phyloP scores from a whole-genome alignment of 352 stramenopile genomes.

The Phytophthora chlamydospora region DNA sequence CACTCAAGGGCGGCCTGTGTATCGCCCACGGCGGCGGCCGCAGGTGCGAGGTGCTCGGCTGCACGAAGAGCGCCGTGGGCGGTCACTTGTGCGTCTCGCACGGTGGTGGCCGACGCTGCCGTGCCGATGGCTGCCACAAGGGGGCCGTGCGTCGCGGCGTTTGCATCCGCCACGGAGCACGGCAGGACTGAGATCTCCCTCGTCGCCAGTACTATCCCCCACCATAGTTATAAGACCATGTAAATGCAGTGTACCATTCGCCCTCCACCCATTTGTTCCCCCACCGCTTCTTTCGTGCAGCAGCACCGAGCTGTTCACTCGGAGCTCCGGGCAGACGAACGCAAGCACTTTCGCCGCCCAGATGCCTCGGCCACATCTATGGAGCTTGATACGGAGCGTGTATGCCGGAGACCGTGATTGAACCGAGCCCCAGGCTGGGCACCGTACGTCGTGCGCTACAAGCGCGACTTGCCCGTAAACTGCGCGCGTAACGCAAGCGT shows the following conservation, averaged over 20 bases:
- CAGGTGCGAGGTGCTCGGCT: slow-evolving; percentile 54
- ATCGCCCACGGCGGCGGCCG: slow-evolving; percentile 70
- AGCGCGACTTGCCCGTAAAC: slow-evolving; percentile 3
- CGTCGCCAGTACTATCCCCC: not conserved
- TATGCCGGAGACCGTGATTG: slow-evolving; percentile 25
- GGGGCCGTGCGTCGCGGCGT: slow-evolving; percentile 71
- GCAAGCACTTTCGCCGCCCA: slow-evolving; percentile 5
- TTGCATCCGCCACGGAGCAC: slow-evolving; percentile 72
- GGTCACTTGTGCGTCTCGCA: slow-evolving; percentile 69
- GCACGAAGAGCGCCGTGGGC: slow-evolving; percentile 66
- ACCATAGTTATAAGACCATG: slow-evolving; percentile 33
- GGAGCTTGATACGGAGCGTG: slow-evolving; percentile 19
- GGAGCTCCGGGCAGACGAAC: not conserved
- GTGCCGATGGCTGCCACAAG: slow-evolving; percentile 66
- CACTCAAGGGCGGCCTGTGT: slow-evolving; percentile 66
- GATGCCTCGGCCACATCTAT: slow-evolving; percentile 13
- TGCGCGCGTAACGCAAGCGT: not conserved
- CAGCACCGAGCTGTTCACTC: no score
- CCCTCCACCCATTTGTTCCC: not conserved
- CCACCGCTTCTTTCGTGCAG: slow-evolving; percentile 2
- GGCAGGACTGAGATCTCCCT: slow-evolving; percentile 27
- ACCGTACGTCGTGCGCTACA: slow-evolving; percentile 9
- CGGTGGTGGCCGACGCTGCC: slow-evolving; percentile 64
- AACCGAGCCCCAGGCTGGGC: not conserved
- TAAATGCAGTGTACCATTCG: slow-evolving; percentile 26